A percentile compares a stretch with the other conserved stretches of the same genome.
These are phyloP conservation scores for Trametes maxima DNA, from an alignment of 768 basidiomycete species.

Conservation along the genomic window DNA sequence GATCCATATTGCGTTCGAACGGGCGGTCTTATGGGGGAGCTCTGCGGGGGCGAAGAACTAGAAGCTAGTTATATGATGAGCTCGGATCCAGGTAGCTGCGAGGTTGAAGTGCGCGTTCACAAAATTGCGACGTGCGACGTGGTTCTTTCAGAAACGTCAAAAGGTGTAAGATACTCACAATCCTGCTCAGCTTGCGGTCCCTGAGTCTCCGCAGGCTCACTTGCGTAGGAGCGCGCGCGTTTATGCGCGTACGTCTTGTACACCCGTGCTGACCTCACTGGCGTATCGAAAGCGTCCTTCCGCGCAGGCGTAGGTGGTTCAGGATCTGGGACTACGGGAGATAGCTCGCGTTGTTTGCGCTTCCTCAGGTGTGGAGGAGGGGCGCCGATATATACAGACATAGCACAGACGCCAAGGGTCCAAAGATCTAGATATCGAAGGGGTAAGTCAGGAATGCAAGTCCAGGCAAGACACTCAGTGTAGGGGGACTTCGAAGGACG, in stretches of 20 bases:
- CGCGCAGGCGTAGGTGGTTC: neutral
- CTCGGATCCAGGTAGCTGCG: no score
- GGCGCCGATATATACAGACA: neutral
- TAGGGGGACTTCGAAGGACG: no score
- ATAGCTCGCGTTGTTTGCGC: conserved; percentile 12
- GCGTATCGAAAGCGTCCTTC: conserved; percentile 6
- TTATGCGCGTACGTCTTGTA: conserved; percentile 15
- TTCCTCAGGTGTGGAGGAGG: conserved; percentile 2
- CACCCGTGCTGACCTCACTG: conserved; percentile 3
- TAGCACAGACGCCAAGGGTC: neutral
- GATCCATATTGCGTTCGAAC: no score
- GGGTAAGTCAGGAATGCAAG: no score
- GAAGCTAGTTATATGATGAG: no score
- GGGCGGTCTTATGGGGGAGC: no score
- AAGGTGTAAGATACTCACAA: neutral
- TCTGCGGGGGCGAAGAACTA: no score
- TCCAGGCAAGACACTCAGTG: no score
- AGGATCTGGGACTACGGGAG: conserved; percentile 12
- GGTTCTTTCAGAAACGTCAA: neutral
- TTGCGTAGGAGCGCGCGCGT: conserved; percentile 9
- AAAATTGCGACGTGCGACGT: no score
- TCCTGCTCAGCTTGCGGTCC: neutral
- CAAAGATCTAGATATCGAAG: no score
- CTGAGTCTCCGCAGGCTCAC: neutral
- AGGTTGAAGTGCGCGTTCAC: no score